A percentile compares a stretch with the other conserved stretches of the same genome.
Evolutionary conservation across 2,329 filamentous ascomycete species (phyloP).

Genomic region (Pseudogymnoascus sp.): DNA sequence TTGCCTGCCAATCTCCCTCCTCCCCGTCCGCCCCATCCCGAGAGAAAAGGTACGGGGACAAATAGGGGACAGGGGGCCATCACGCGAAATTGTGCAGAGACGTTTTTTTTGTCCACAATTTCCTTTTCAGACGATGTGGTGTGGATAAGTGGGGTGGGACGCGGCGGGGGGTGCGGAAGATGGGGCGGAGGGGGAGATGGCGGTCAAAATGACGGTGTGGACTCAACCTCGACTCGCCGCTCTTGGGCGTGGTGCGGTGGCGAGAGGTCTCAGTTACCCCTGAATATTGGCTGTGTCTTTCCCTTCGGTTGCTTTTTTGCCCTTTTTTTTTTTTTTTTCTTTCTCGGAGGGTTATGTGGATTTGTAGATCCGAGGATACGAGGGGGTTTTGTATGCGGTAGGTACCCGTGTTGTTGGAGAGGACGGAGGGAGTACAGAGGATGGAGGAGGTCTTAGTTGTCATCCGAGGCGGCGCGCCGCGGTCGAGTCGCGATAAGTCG

Average conservation of each 20-base stretch:
- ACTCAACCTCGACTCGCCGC: neutral
- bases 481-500: neutral
- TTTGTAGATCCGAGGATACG: neutral
- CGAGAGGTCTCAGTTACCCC: neutral
- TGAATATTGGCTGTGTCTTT: neutral
- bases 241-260: neutral
- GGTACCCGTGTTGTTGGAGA: neutral
- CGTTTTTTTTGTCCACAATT: neutral
- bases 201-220: conserved; percentile 6
- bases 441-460: neutral
- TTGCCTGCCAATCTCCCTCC: too few relatives aligned
- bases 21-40: too few relatives aligned
- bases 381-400: neutral
- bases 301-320: neutral
- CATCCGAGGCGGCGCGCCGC: neutral
- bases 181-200: conserved; percentile 2
- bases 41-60: too few relatives aligned
- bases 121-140: neutral
- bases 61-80: too few relatives aligned
- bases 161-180: neutral
- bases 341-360: neutral
- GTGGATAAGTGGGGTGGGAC: neutral
- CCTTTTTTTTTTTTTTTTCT: neutral
- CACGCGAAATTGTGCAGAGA: neutral
- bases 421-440: neutral